A percentile compares a stretch with the other conserved stretches of the same genome.
phyloP scores from a whole-genome alignment of 169 alveolate genomes.

The Plasmodium knowlesi region DNA sequence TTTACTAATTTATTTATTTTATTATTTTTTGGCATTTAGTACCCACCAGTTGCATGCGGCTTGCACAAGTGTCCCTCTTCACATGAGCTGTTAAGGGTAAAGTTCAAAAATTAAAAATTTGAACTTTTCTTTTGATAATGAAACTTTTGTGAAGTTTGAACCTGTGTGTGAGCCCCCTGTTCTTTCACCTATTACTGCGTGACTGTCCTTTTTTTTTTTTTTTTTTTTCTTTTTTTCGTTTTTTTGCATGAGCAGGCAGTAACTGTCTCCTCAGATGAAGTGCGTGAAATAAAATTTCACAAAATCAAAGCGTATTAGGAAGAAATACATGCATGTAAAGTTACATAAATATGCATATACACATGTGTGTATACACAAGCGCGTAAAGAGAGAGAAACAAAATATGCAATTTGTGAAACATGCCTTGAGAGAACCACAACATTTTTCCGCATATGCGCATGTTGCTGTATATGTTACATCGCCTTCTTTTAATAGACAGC shows the following conservation, averaged over 20 bases:
- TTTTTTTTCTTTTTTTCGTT: conserved; percentile 16
- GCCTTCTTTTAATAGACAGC: conserved; percentile 5
- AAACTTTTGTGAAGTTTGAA: background rate
- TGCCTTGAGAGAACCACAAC: background rate
- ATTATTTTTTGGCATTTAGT: background rate
- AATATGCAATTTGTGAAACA: background rate
- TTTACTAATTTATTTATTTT: background rate
- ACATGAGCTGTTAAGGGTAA: conserved; percentile 2
- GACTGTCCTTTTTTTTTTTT: conserved; percentile 3
- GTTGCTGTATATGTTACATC: background rate
- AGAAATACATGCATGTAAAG: background rate
- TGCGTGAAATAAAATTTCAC: background rate
- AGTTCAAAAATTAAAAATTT: conserved; percentile 16
- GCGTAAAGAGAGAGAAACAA: background rate
- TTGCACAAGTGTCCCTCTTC: background rate
- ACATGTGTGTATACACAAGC: background rate
- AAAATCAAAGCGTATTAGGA: background rate
- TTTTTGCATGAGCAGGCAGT: background rate
- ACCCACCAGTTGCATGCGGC: conserved; percentile 11
- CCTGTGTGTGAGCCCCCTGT: conserved; percentile 8
- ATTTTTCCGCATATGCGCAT: background rate
- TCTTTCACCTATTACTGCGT: background rate
- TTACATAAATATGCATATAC: too few species aligned
- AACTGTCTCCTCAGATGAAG: background rate
- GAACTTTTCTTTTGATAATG: conserved; percentile 34